Conservation (phyloP, 768 basidiomycete genomes). For the Leccinellum albellum region DNA sequence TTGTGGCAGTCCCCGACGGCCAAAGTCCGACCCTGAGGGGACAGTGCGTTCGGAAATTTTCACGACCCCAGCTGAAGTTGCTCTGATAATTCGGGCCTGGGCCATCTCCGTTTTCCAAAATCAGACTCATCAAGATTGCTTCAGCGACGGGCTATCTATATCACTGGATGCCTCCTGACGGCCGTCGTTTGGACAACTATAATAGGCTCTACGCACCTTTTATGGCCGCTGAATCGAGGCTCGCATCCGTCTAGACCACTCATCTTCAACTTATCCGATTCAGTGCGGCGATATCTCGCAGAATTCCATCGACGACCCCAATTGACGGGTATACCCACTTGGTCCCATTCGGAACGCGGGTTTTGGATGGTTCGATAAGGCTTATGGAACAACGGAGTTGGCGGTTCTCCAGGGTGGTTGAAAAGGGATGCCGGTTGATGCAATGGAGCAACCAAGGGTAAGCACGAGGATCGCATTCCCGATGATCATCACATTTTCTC, state of each 20-base stretch:
- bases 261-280: not conserved
- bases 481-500: not conserved
- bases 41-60: no score
- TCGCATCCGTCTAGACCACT: not conserved
- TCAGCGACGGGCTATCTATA: not conserved
- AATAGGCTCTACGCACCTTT: no score
- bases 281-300: not conserved
- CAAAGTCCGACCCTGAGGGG: no score
- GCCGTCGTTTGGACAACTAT: not conserved
- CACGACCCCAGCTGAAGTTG: no score
- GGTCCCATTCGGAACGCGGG: not conserved
- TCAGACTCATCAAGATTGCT: not conserved
- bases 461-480: not conserved
- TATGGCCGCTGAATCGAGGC: not conserved
- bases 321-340: not conserved
- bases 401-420: not conserved
- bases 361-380: not conserved
- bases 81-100: no score
- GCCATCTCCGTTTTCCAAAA: not conserved
- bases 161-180: not conserved
- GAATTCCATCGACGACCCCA: not conserved
- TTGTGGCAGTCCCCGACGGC: no score
- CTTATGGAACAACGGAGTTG: not conserved
- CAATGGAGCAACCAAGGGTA: not conserved
- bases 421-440: not conserved